Conservation (phyloP, 2,329 filamentous ascomycete species). For the Aspergillus ochraceus region DNA sequence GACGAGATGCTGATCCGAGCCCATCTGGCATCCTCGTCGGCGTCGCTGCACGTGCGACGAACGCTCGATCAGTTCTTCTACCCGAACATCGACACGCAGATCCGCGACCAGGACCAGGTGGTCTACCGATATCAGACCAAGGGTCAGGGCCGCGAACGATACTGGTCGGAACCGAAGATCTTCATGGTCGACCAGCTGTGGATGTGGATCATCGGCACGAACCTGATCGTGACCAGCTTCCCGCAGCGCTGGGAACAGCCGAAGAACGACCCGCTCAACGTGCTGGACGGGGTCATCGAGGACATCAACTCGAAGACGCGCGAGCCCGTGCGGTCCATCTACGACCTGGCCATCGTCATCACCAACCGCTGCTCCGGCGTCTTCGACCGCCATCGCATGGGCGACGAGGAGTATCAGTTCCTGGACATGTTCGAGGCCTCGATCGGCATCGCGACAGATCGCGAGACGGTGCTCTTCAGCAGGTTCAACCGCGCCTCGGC, state of each 20-base stretch:
- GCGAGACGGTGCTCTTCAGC: slow-evolving; percentile 59
- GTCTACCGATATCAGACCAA: slow-evolving; percentile 60
- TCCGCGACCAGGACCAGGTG: slow-evolving; percentile 63
- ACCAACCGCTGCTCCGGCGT: slow-evolving; percentile 60
- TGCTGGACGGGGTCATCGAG: slow-evolving; percentile 61
- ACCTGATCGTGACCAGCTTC: slow-evolving; percentile 55
- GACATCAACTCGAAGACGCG: slow-evolving; percentile 65
- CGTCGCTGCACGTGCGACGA: slow-evolving; percentile 55
- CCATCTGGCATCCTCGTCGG: slow-evolving; percentile 36
- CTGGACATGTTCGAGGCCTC: slow-evolving; percentile 67
- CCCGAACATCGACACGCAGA: slow-evolving; percentile 59
- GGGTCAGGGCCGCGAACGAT: slow-evolving; percentile 31
- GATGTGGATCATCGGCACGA: slow-evolving; percentile 62
- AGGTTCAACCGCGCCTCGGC: slow-evolving; percentile 60
- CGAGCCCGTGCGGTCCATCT: slow-evolving; percentile 60
- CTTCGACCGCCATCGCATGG: slow-evolving; percentile 60
- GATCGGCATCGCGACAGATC: slow-evolving; percentile 56
- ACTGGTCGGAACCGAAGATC: slow-evolving; percentile 53
- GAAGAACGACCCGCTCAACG: slow-evolving; percentile 62
- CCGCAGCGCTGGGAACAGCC: slow-evolving; percentile 52
- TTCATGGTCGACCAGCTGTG: slow-evolving; percentile 71
- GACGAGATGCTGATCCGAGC: slow-evolving; percentile 40
- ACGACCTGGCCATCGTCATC: slow-evolving; percentile 64
- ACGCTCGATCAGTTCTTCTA: slow-evolving; percentile 68
- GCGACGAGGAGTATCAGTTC: slow-evolving; percentile 63